These are phyloP conservation scores for Sclerospora graminicola DNA, from an alignment of 352 stramenopile genomes.

Conservation along the genomic window DNA sequence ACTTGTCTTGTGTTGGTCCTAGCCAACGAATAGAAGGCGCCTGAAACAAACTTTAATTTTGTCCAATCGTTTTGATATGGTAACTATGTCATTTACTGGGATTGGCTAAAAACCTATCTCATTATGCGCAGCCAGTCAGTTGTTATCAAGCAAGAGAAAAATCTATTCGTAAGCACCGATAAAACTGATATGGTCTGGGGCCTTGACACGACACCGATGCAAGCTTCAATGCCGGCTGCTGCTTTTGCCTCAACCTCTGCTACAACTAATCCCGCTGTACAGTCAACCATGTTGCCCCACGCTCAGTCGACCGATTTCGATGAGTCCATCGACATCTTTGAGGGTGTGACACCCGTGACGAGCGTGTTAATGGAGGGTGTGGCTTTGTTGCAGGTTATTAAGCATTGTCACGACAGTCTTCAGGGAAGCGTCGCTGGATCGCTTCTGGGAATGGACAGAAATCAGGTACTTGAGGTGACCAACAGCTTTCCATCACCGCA, in stretches of 20 bases:
- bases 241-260: constrained; percentile 2
- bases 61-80: constrained; percentile 38
- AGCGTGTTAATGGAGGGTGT: constrained; percentile 72
- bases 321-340: constrained; percentile 64
- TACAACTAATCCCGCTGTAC: not conserved
- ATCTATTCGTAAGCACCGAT: constrained; percentile 17
- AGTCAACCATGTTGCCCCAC: constrained; percentile 6
- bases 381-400: constrained; percentile 92
- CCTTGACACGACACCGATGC: constrained; percentile 30
- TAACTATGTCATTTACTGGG: no score
- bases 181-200: constrained; percentile 49
- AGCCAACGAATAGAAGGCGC: no score
- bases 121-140: constrained; percentile 46
- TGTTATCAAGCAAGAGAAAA: constrained; percentile 28
- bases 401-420: constrained; percentile 96
- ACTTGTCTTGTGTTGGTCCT: constrained; percentile 4
- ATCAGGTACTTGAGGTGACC: constrained; percentile 92
- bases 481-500: constrained; percentile 94
- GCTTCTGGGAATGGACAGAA: constrained; percentile 91
- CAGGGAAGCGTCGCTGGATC: constrained; percentile 91
- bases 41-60: constrained; percentile 26
- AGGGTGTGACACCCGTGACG: constrained; percentile 51
- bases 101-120: constrained; percentile 35
- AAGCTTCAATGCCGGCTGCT: constrained; percentile 13
- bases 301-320: constrained; percentile 16